Evolutionary conservation across 2,329 filamentous ascomycete genomes (phyloP).

Genomic region (Xylaria sp.): DNA sequence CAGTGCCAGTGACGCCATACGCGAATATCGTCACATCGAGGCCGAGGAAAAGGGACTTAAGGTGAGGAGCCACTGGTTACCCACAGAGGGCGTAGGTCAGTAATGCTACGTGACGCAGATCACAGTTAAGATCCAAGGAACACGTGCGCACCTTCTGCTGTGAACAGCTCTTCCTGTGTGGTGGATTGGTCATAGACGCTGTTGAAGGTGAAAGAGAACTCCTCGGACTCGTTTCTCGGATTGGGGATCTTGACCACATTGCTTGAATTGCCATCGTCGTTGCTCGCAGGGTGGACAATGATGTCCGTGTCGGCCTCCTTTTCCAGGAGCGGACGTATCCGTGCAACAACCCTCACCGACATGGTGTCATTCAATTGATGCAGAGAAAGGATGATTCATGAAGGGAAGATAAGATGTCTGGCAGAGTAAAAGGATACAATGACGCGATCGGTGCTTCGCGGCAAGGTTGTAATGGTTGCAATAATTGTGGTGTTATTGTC

Average conservation of each 20-base stretch:
- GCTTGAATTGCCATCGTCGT: slow-evolving; percentile 69
- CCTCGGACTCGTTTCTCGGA: slow-evolving; percentile 90
- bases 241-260: slow-evolving; percentile 89
- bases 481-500: slow-evolving; percentile 34
- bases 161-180: slow-evolving; percentile 88
- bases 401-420: neutral
- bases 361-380: slow-evolving; percentile 51
- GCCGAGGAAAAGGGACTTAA: slow-evolving; percentile 92
- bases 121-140: neutral
- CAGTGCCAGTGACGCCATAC: slow-evolving; percentile 92
- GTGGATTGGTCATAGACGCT: slow-evolving; percentile 85
- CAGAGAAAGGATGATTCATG: slow-evolving; percentile 9
- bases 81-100: slow-evolving; percentile 18
- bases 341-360: slow-evolving; percentile 87
- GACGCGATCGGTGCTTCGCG: slow-evolving; percentile 20
- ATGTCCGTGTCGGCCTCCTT: slow-evolving; percentile 88
- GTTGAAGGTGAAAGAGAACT: slow-evolving; percentile 95
- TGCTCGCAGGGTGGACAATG: slow-evolving; percentile 77
- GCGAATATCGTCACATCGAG: slow-evolving; percentile 91
- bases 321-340: slow-evolving; percentile 88
- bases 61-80: slow-evolving; percentile 79
- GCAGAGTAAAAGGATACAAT: slow-evolving; percentile 7
- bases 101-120: neutral
- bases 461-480: slow-evolving; percentile 1
- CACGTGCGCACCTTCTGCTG: slow-evolving; percentile 76